Conservation (phyloP, 148 eudicot species). For the Nepenthes mirabilis region DNA sequence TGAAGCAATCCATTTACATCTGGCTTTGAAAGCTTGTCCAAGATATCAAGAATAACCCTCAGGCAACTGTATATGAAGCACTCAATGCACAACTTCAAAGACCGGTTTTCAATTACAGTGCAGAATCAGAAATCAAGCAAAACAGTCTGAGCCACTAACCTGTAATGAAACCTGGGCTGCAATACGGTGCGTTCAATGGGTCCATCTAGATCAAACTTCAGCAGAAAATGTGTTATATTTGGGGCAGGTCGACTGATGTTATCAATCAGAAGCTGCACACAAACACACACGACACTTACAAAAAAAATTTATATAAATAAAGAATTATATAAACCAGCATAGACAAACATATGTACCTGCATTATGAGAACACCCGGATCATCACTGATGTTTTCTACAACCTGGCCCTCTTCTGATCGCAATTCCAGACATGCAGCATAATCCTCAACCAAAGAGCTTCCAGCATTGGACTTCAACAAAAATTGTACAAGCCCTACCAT, state of each 20-base stretch:
- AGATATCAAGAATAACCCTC: constrained; percentile 79
- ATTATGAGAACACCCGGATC: constrained; percentile 89
- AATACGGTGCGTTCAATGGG: constrained; percentile 70
- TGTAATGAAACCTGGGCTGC: constrained; percentile 91
- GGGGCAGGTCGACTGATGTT: constrained; percentile 87
- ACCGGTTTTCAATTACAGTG: not conserved
- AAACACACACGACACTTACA: not conserved
- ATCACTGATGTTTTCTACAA: constrained; percentile 61
- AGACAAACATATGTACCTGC: constrained; percentile 31
- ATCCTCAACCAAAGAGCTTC: constrained; percentile 75
- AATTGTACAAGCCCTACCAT: constrained; percentile 81
- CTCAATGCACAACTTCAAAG: constrained; percentile 2
- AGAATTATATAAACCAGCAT: not conserved
- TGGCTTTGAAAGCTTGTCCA: constrained; percentile 75
- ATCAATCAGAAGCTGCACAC: constrained; percentile 77
- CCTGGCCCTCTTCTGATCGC: constrained; percentile 74
- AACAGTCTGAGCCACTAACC: constrained; percentile 21
- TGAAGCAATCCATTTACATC: constrained; percentile 79
- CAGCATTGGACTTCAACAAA: constrained; percentile 67
- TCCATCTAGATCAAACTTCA: constrained; percentile 78
- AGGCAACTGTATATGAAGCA: constrained; percentile 54
- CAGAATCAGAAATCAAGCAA: not conserved
- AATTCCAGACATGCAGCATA: constrained; percentile 94
- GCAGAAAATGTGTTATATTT: constrained; percentile 78
- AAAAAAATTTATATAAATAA: not conserved